These are phyloP conservation scores for Stenogyne calaminthoides DNA, from an alignment of 305 asterid species.

Conservation along the genomic window DNA sequence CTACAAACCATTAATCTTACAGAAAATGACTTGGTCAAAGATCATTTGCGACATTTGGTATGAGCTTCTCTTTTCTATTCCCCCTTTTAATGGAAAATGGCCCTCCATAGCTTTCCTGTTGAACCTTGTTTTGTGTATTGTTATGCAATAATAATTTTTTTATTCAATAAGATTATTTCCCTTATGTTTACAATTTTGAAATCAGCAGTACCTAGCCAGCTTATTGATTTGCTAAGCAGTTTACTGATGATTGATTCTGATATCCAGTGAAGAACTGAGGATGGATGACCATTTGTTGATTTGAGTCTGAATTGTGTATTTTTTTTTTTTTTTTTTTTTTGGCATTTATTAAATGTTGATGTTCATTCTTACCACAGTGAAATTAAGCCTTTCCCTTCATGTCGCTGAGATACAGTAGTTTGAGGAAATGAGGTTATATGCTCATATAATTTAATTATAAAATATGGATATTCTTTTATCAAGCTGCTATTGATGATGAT, in stretches of 20 bases:
- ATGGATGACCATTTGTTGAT: neutral
- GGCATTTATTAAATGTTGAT: neutral
- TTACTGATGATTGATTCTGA: neutral
- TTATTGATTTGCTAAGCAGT: constrained; percentile 19
- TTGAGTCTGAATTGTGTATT: neutral
- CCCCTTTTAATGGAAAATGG: neutral
- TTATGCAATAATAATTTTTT: neutral
- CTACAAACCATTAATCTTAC: constrained; percentile 76
- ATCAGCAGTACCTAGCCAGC: constrained; percentile 9
- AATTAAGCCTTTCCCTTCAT: too few species aligned
- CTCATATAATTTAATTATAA: neutral
- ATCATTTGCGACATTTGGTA: constrained; percentile 96
- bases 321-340: neutral
- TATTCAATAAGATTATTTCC: neutral
- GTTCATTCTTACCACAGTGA: neutral
- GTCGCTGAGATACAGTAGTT: neutral
- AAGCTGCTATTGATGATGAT: neutral
- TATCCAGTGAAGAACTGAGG: neutral
- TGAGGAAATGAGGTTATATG: neutral
- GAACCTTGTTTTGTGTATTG: constrained; percentile 6
- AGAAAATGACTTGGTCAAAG: constrained; percentile 89
- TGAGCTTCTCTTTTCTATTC: constrained; percentile 18
- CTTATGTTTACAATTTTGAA: constrained; percentile 3
- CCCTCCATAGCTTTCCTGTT: constrained; percentile 1
- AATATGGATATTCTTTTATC: constrained; percentile 1